Percentiles rank a stretch among this genome's conserved stretches.
These are phyloP conservation scores for Aspergillus clavatus DNA, from an alignment of 2,329 filamentous ascomycete species.

Conservation along the genomic window DNA sequence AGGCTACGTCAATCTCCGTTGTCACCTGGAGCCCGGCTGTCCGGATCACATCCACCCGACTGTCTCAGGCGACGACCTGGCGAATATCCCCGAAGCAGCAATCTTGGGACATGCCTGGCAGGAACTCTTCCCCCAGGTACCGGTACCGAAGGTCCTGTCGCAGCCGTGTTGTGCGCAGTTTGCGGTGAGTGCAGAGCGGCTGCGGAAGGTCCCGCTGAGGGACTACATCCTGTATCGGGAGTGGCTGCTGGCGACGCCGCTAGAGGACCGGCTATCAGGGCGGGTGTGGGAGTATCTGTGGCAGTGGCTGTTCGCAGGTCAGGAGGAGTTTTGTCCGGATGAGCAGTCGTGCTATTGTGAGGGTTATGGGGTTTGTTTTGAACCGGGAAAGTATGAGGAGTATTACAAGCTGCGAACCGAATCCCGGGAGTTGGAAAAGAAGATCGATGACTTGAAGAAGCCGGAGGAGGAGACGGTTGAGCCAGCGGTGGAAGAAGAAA, in stretches of 20 bases:
- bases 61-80: slow-evolving; percentile 10
- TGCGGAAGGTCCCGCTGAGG: slow-evolving; percentile 42
- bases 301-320: slow-evolving; percentile 31
- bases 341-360: slow-evolving; percentile 8
- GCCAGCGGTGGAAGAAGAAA: not conserved
- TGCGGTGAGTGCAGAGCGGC: slow-evolving; percentile 47
- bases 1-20: slow-evolving; percentile 50
- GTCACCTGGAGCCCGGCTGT: slow-evolving; percentile 48
- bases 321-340: slow-evolving; percentile 6
- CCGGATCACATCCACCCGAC: slow-evolving; percentile 43
- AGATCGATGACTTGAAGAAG: not conserved
- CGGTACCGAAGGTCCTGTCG: slow-evolving; percentile 38
- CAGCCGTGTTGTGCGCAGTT: slow-evolving; percentile 55
- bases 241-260: slow-evolving; percentile 47
- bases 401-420: slow-evolving; percentile 1
- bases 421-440: not conserved
- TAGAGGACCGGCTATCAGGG: slow-evolving; percentile 46
- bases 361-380: slow-evolving; percentile 7
- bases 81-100: slow-evolving; percentile 27
- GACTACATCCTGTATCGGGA: slow-evolving; percentile 48
- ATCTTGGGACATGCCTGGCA: slow-evolving; percentile 25
- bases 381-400: slow-evolving; percentile 5
- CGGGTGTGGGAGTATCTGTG: slow-evolving; percentile 52
- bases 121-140: slow-evolving; percentile 24
- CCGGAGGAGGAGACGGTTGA: too few relatives aligned